Evolutionary conservation across 2,329 filamentous ascomycete genomes (phyloP), one percentile per base, ranked within the genome.

Genomic region (Hypoxylon sp.): DNA sequence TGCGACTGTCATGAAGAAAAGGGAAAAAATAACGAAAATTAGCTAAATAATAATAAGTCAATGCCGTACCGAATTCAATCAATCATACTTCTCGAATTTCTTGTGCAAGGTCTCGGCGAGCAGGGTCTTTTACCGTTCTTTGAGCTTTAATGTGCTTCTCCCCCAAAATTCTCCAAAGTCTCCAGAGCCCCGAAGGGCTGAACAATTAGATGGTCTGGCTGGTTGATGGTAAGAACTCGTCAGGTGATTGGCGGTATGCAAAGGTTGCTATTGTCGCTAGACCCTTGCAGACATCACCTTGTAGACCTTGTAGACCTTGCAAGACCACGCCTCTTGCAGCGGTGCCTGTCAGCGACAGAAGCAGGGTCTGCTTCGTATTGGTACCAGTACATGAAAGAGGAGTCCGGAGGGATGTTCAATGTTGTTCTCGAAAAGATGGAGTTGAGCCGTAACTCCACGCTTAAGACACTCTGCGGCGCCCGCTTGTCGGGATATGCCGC

Each of bases 101-200:
- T 66, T 60, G 55, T 53, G 63, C 55, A 65, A 61, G 46, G 64
- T 64, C 59, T 65, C 57, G 46, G 50, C 58, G 28, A 38, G 19
- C 53, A 63, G 67, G 63, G 63, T 60, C 66, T 61, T 58, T 58
- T 56, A 55, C 61, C 52, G 60, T 64, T 59, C 57, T 57, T 58
- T 49, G 23, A 25, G n/a, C 43, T 50, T 52, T 56, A 56, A 28
- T 45, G 50, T 43, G 56, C 34, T 41, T 52, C 21, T 52, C 45
- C 28, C 32, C 46, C 48, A 32, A 32, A 9, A 61, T 52, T 23
- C 57, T 58, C 57, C 61, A 65, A 53, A 53, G 45, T 50, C 41
- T 53, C 52, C 43, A 63, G 58, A 66, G 66, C 49, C 43, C 67
- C 52, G 58, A 65, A 70, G 67, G 64, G 67, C 67, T 70, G 67